phyloP scores from a whole-genome alignment of 495 filamentous ascomycete genomes.

The Xylaria palmicola region DNA sequence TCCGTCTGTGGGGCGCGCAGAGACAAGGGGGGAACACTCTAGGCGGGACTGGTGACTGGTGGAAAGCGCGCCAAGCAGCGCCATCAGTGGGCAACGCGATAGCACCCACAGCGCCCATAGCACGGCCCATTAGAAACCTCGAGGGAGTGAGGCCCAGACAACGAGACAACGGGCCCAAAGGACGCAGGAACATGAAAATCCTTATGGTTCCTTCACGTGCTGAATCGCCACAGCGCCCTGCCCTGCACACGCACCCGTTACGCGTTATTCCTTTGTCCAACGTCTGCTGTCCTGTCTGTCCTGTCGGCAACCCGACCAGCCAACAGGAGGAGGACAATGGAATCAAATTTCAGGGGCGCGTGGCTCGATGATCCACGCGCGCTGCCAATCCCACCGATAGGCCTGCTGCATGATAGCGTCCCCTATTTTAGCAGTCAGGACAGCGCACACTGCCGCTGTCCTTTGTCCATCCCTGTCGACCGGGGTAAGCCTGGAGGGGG shows the following conservation, averaged over 20 bases:
- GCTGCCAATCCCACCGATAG: not conserved
- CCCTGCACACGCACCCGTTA: too few species aligned
- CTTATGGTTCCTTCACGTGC: too few species aligned
- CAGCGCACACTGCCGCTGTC: slow-evolving; percentile 7
- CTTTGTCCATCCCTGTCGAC: slow-evolving; percentile 10
- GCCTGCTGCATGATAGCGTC: not conserved
- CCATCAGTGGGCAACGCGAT: slow-evolving; percentile 2
- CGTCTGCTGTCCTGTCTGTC: too few species aligned
- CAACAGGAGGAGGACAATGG: not conserved
- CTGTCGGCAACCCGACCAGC: too few species aligned
- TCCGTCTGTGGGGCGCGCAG: not conserved
- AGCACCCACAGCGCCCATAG: not conserved
- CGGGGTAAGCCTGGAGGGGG: not conserved
- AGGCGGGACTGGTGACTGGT: not conserved
- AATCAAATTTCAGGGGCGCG: slow-evolving; percentile 7
- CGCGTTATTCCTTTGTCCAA: too few species aligned
- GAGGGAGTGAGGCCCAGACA: not conserved
- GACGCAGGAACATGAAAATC: not conserved
- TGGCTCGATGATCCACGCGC: slow-evolving; percentile 5
- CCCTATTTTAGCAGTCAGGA: slow-evolving; percentile 11
- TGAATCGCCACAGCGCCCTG: too few species aligned
- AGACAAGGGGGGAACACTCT: not conserved
- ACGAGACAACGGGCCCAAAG: not conserved
- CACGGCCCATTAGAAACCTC: not conserved
- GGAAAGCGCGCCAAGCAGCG: slow-evolving; percentile 3